Percentiles rank a stretch among this genome's conserved stretches.
These are phyloP conservation scores for Eurotiales sp. DNA, from an alignment of 2,329 filamentous ascomycete genomes.

Conservation along the genomic window DNA sequence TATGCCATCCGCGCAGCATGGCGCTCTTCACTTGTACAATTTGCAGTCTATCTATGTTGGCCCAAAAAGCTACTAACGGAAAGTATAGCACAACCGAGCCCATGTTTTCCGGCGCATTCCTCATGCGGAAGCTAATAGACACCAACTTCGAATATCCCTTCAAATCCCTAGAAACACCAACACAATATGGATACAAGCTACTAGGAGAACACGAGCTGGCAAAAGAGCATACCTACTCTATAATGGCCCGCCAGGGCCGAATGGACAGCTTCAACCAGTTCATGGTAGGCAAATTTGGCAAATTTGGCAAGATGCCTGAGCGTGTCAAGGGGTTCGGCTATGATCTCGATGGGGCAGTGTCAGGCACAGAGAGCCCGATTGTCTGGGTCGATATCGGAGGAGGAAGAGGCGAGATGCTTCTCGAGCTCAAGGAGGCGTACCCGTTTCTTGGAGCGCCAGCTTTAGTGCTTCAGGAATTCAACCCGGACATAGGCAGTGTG, in stretches of 20 bases:
- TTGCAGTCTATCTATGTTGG: neutral
- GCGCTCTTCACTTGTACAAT: conserved; percentile 35
- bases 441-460: conserved; percentile 25
- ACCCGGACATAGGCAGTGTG: conserved; percentile 26
- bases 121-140: conserved; percentile 32
- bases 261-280: conserved; percentile 39
- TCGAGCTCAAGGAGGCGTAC: conserved; percentile 33
- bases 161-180: conserved; percentile 28
- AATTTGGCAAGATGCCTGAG: conserved; percentile 31
- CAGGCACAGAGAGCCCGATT: conserved; percentile 15
- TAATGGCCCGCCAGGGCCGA: conserved; percentile 34
- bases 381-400: conserved; percentile 38
- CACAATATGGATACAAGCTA: conserved; percentile 32
- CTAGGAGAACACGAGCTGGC: conserved; percentile 29
- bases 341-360: conserved; percentile 26
- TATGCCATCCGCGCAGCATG: conserved; percentile 34
- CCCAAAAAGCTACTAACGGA: neutral
- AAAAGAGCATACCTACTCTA: conserved; percentile 32
- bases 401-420: conserved; percentile 33
- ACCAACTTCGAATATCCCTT: conserved; percentile 36
- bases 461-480: conserved; percentile 36
- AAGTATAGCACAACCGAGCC: conserved; percentile 30
- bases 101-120: conserved; percentile 32
- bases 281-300: conserved; percentile 37
- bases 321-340: conserved; percentile 29